Percentiles rank a stretch among this genome's conserved stretches.
Conservation (phyloP, 2,329 filamentous ascomycete species). For the Colletotrichum karsti region DNA sequence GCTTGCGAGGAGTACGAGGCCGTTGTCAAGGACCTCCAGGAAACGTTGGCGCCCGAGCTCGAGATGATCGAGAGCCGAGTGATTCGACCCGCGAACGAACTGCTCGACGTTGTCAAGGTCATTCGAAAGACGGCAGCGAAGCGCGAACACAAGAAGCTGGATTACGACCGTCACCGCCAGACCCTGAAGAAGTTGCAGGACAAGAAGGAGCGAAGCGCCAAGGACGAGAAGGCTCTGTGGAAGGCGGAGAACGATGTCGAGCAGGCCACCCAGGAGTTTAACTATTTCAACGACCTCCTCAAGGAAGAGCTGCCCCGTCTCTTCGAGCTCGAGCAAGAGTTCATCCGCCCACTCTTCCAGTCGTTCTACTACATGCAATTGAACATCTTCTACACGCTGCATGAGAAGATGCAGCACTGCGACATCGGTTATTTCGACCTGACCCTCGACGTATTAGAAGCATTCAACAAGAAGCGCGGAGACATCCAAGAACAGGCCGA, state of each 20-base stretch:
- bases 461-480: slow-evolving; percentile 88
- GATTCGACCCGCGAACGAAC: slow-evolving; percentile 90
- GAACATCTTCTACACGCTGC: slow-evolving; percentile 98
- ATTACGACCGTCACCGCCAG: slow-evolving; percentile 88
- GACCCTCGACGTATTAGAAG: slow-evolving; percentile 88
- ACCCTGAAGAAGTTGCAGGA: slow-evolving; percentile 94
- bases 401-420: slow-evolving; percentile 96
- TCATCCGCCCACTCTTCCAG: slow-evolving; percentile 97
- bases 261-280: slow-evolving; percentile 91
- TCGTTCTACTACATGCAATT: slow-evolving; percentile 99
- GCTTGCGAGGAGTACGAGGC: slow-evolving; percentile 97
- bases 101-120: slow-evolving; percentile 93
- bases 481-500: slow-evolving; percentile 89
- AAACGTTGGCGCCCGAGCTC: slow-evolving; percentile 87
- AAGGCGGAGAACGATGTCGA: slow-evolving; percentile 94
- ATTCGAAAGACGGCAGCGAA: slow-evolving; percentile 90
- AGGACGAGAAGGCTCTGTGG: slow-evolving; percentile 98
- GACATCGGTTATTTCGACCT: slow-evolving; percentile 99
- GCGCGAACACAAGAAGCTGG: slow-evolving; percentile 96
- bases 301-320: slow-evolving; percentile 96
- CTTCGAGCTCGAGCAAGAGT: slow-evolving; percentile 88
- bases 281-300: slow-evolving; percentile 96
- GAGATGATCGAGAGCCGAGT: slow-evolving; percentile 97
- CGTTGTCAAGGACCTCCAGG: slow-evolving; percentile 89
- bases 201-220: slow-evolving; percentile 94